A percentile compares a stretch with the other conserved stretches of the same genome.
Conservation (phyloP, 2,329 filamentous ascomycete species). For the Pseudogymnoascus sp. region DNA sequence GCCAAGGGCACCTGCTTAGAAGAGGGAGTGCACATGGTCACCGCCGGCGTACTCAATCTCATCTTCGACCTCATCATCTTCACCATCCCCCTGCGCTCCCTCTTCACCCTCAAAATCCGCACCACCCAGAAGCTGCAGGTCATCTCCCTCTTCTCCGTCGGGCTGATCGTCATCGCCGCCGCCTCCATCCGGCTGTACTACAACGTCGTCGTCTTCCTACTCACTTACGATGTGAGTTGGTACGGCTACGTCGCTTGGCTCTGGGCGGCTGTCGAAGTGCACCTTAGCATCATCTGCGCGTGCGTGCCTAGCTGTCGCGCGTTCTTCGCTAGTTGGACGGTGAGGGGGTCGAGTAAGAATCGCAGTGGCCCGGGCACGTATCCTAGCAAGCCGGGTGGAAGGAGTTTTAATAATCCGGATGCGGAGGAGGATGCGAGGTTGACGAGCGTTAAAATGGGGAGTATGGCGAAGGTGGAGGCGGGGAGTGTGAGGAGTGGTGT, state of each 20-base stretch:
- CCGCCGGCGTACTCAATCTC: background rate
- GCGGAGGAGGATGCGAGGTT: background rate
- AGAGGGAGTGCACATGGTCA: background rate
- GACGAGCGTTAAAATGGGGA: background rate
- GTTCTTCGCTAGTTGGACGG: slow-evolving; percentile 3
- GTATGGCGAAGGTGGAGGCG: background rate
- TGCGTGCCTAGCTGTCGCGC: slow-evolving; percentile 3
- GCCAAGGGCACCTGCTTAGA: background rate
- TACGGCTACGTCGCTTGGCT: background rate
- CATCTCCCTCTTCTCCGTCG: background rate
- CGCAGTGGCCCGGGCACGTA: background rate
- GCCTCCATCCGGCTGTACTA: slow-evolving; percentile 5
- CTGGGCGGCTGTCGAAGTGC: background rate
- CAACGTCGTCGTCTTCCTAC: background rate
- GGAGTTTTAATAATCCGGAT: background rate
- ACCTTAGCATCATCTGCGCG: slow-evolving; percentile 1
- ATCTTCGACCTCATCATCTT: slow-evolving; percentile 6
- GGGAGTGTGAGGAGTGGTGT: slow-evolving; percentile 1
- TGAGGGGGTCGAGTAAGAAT: background rate
- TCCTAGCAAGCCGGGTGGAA: background rate
- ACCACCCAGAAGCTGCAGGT: slow-evolving; percentile 7
- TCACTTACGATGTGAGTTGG: background rate
- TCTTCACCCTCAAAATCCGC: slow-evolving; percentile 4
- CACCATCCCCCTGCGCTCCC: background rate
- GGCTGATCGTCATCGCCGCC: background rate